phyloP scores from a whole-genome alignment of 140 eudicot genomes.

The Senecio squalidus region DNA sequence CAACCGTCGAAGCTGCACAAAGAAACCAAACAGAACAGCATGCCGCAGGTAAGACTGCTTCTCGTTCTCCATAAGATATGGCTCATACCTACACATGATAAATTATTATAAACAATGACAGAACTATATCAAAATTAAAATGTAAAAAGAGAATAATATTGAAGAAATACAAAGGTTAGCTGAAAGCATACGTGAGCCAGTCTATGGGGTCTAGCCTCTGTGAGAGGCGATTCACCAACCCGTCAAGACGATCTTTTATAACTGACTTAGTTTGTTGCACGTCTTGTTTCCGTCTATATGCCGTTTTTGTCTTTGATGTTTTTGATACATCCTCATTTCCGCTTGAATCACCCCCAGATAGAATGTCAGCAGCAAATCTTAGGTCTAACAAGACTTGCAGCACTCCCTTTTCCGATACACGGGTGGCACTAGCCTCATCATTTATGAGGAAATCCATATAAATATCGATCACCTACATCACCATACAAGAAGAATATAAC shows the following conservation, averaged over 20 bases:
- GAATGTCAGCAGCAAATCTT: slow-evolving; percentile 76
- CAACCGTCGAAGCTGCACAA: slow-evolving; percentile 82
- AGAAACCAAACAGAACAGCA: slow-evolving; percentile 90
- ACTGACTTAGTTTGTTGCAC: slow-evolving; percentile 44
- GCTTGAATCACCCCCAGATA: slow-evolving; percentile 63
- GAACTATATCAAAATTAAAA: background rate
- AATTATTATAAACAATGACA: background rate
- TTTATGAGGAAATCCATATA: slow-evolving; percentile 50
- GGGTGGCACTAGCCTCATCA: slow-evolving; percentile 34
- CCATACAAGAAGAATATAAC: slow-evolving; percentile 1
- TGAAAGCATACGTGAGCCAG: slow-evolving; percentile 82
- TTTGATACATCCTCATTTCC: slow-evolving; percentile 36
- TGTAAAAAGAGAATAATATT: background rate
- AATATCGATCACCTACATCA: slow-evolving; percentile 58
- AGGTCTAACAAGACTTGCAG: slow-evolving; percentile 80
- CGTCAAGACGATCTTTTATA: slow-evolving; percentile 48
- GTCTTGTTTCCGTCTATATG: slow-evolving; percentile 72
- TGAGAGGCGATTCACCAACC: slow-evolving; percentile 51
- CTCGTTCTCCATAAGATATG: slow-evolving; percentile 94
- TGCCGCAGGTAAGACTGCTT: slow-evolving; percentile 81
- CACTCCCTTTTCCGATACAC: slow-evolving; percentile 82
- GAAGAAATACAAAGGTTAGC: background rate
- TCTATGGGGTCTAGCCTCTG: slow-evolving; percentile 94
- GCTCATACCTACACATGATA: slow-evolving; percentile 63
- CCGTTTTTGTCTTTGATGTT: slow-evolving; percentile 39